phyloP scores from a whole-genome alignment of 805 yeast species.

The Metschnikowia cerradonensis region DNA sequence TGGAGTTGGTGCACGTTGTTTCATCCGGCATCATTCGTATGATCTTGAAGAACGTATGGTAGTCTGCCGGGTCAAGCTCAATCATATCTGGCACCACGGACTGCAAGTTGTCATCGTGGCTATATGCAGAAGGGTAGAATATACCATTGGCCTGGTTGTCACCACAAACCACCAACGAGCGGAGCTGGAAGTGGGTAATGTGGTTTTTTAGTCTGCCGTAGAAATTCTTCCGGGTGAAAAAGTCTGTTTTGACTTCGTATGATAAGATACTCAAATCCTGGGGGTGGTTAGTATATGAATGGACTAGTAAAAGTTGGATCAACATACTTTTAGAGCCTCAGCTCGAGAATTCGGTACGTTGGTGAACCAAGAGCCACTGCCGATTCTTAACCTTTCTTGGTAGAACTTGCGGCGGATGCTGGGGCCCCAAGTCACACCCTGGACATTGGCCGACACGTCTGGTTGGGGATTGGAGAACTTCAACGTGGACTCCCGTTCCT shows the following conservation, averaged over 20 bases:
- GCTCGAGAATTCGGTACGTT: constrained; percentile 34
- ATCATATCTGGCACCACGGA: constrained; percentile 17
- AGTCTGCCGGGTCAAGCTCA: constrained; percentile 15
- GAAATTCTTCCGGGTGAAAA: constrained; percentile 37
- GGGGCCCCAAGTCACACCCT: constrained; percentile 36
- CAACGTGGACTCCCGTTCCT: constrained; percentile 32
- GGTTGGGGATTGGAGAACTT: constrained; percentile 22
- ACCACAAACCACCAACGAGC: constrained; percentile 46
- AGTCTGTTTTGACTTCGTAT: constrained; percentile 27
- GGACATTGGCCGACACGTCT: constrained; percentile 23
- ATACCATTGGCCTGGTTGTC: constrained; percentile 31
- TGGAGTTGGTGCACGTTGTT: constrained; percentile 7
- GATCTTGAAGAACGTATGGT: constrained; percentile 32
- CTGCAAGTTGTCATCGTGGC: constrained; percentile 28
- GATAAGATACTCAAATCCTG: constrained; percentile 21
- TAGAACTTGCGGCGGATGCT: constrained; percentile 30
- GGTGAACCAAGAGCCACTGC: constrained; percentile 35
- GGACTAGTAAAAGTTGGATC: background rate
- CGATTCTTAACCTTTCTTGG: constrained; percentile 32
- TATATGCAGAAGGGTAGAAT: constrained; percentile 37
- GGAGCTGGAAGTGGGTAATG: constrained; percentile 54
- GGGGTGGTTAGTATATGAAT: constrained; percentile 23
- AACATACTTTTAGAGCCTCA: constrained; percentile 33
- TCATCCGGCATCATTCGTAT: constrained; percentile 33
- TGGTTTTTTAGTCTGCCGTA: constrained; percentile 44